Evolutionary conservation across 2,329 filamentous ascomycete species (phyloP), one percentile per base, ranked within the genome.

Genomic region (Fonsecaea nubica): DNA sequence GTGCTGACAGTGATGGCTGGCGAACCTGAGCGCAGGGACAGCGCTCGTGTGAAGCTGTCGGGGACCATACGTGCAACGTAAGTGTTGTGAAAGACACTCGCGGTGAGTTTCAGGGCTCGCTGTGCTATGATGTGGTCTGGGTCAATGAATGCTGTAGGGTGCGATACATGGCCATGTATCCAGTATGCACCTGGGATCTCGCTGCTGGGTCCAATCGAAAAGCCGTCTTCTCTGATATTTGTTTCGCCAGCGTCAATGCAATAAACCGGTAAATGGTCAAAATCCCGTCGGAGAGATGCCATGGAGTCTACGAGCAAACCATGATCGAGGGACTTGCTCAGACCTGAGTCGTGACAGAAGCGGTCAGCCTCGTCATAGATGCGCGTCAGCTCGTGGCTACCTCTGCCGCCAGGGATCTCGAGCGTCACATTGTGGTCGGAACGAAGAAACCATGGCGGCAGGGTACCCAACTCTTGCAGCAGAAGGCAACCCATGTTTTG

Each of bases 151-250:
- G 87, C 87, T 1, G 87, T 87, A 0, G 87, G 87, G 67, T 90
- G 89, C 0, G 87, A 87, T 58, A 89, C 80, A 74, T 90, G 87
- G 6, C 88, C 77, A 71, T 86, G 87, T 12, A 89, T 75, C 87
- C 87, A 90, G 69, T 82, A 83, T 1, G 77, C 77, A 5, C 77
- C 82, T 8, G 78, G 74, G 36, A 85, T 75, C 21, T 75, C 76
- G 2, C 56, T 36, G 15, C 64, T 58, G 6, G 62, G 63, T 72
- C 88, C 84, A 15, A 89, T 73, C 0, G 87, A 89, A 4, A 89
- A 77, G 2, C 86, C 87, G 71, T 90, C 87, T 67, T 90, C 87
- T 64, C 89, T 87, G 71, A 89, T 86, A 40, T 83, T 78, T 2
- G 87, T 84, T 8, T 75, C 77, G 2, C 76, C 76, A 69, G 79